Conservation (phyloP, 495 filamentous ascomycete genomes). For the Neurospora intermedia region DNA sequence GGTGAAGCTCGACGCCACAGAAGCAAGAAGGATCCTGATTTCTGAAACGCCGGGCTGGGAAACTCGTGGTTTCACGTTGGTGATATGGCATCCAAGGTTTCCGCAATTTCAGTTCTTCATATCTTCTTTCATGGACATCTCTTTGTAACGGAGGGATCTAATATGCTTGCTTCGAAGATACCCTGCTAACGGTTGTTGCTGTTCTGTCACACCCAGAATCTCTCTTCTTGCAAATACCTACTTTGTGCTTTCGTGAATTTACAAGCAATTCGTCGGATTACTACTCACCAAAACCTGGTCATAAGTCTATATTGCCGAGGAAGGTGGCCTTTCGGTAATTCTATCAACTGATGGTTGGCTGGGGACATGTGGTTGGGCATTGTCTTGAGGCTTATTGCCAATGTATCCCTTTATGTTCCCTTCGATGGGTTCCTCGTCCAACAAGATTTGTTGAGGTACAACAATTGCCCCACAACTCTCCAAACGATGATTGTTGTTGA, state of each 20-base stretch:
- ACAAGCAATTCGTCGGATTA: neutral
- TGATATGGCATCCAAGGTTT: neutral
- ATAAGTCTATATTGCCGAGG: neutral
- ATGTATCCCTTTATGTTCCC: neutral
- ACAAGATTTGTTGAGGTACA: neutral
- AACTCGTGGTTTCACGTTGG: neutral
- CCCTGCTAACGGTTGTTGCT: neutral
- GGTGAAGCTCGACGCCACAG: neutral
- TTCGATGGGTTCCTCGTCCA: neutral
- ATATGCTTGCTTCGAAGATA: neutral
- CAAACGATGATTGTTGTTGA: neutral
- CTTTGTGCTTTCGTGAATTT: neutral
- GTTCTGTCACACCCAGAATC: neutral
- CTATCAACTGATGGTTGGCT: neutral
- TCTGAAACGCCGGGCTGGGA: neutral
- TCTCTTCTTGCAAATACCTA: neutral
- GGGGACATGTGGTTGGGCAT: neutral
- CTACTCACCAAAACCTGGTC: neutral
- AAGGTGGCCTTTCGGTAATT: neutral
- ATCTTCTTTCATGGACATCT: neutral
- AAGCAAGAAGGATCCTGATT: slow-evolving; percentile 14
- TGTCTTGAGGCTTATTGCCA: neutral
- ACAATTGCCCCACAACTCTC: neutral
- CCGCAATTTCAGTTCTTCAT: neutral
- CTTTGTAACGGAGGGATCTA: neutral